These are phyloP conservation scores for Aspergillus sp. DNA, from an alignment of 2,329 filamentous ascomycete genomes.

Conservation along the genomic window DNA sequence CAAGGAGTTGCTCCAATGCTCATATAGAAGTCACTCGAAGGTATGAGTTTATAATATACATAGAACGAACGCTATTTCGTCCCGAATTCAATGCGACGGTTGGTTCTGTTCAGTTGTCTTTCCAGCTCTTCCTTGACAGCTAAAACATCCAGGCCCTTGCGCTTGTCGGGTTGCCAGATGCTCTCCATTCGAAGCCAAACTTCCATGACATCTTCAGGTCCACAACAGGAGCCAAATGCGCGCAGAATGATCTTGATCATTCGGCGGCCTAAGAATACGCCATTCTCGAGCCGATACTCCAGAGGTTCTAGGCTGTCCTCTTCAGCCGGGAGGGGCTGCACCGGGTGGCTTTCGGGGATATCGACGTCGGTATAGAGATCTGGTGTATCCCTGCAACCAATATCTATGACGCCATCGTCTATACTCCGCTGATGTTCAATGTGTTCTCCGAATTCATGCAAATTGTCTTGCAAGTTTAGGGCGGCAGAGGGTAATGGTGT, in stretches of 20 bases:
- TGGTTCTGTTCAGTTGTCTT: conserved; percentile 30
- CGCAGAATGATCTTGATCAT: conserved; percentile 41
- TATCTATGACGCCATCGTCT: conserved; percentile 7
- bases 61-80: neutral
- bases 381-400: neutral
- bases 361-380: conserved; percentile 13
- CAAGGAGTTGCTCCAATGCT: neutral
- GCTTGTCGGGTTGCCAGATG: conserved; percentile 41
- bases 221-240: conserved; percentile 41
- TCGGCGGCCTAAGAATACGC: conserved; percentile 42
- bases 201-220: conserved; percentile 36
- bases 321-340: conserved; percentile 4
- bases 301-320: conserved; percentile 21
- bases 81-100: neutral
- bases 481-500: conserved; percentile 24
- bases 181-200: conserved; percentile 41
- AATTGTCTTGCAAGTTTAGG: neutral
- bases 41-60: conserved; percentile 24
- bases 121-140: conserved; percentile 40
- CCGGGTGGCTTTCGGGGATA: conserved; percentile 13
- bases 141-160: conserved; percentile 36
- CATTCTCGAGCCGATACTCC: conserved; percentile 37
- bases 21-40: conserved; percentile 7
- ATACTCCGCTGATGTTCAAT: conserved; percentile 6
- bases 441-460: conserved; percentile 9